Conservation (phyloP, 108 stramenopile species). For the Seminavis robusta region DNA sequence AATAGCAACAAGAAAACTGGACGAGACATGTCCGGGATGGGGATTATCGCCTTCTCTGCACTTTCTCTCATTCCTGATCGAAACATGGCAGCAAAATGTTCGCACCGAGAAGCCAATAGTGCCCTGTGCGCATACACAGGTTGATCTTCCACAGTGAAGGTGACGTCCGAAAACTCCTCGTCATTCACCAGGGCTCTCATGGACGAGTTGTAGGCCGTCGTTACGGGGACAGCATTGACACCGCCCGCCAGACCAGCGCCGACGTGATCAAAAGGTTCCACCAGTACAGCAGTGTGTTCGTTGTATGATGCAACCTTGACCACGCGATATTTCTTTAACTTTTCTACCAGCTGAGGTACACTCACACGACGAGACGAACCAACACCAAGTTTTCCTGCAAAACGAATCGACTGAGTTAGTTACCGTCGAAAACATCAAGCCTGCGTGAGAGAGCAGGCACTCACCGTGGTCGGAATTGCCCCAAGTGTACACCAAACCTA, state of each 20-base stretch:
- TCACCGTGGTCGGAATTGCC: too few species aligned
- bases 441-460: neutral
- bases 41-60: conserved; percentile 54
- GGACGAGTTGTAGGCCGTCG: conserved; percentile 67
- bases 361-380: conserved; percentile 85
- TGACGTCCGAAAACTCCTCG: conserved; percentile 90
- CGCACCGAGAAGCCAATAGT: conserved; percentile 86
- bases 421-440: neutral
- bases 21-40: conserved; percentile 64
- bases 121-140: conserved; percentile 88
- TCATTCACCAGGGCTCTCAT: conserved; percentile 88
- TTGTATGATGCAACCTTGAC: conserved; percentile 96
- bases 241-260: conserved; percentile 46
- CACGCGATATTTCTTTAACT: conserved; percentile 82
- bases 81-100: conserved; percentile 96
- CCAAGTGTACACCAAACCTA: too few species aligned
- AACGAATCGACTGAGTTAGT: neutral
- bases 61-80: conserved; percentile 90
- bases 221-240: conserved; percentile 67
- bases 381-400: conserved; percentile 86
- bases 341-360: conserved; percentile 83
- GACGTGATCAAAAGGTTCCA: conserved; percentile 64
- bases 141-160: conserved; percentile 88
- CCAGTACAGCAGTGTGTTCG: conserved; percentile 94
- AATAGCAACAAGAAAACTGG: conserved; percentile 87